Base-by-base conservation (phyloP, 2,329 filamentous ascomycete species). In the Pseudocercospora crystallina region DNA sequence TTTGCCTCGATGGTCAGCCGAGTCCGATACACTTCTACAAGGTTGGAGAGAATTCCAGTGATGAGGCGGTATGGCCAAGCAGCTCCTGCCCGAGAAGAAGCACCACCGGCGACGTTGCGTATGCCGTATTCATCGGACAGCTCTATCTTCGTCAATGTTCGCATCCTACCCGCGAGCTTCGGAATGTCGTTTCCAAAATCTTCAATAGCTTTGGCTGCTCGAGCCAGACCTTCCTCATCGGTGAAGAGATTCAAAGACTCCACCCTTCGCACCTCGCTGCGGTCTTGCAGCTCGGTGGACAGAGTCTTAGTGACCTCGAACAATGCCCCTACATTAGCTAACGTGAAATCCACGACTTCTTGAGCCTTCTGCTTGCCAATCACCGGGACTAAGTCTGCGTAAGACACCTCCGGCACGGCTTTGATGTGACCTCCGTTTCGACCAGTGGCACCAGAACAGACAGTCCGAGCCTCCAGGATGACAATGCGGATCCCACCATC, bases 51-150 rank as follows among this genome's bases (percentile, higher is more conserved):
- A 5, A 59, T 33, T 1, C 53, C 47, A 5, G 53, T 54, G 41
- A 56, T 51, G 7, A 59, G 37, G 14, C 50, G 50, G 40, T 59
- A 59, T 4, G 56, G 53, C 56, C 56, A 59, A 2, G 40, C 44
- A 8, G 56, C 53, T 35, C 54, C 56, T 32, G 49, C 56, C 13
- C 43, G 29, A 13, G 43, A 44, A 8, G 47, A 8, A n/a, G 37
- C 36, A 11, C 43, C 51, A 10, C 54, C 54, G 11, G 14, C 39
- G 15, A 46, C 44, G 29, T 54, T 49, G 2, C 14, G 20, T 10
- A 57, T 29, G 13, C 49, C 54, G 14, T 41, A 47, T n/a, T 49
- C 35, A 11, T 42, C 13, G 1, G n/a, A n/a, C 2, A 45, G 34
- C 14, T 50, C 47, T 29, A n/a, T 8, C 34, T 29, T 42, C 2